Percentiles rank a stretch among this genome's conserved stretches.
Evolutionary conservation across 345 rosid species (phyloP).

Genomic region (Citrus trifoliata): DNA sequence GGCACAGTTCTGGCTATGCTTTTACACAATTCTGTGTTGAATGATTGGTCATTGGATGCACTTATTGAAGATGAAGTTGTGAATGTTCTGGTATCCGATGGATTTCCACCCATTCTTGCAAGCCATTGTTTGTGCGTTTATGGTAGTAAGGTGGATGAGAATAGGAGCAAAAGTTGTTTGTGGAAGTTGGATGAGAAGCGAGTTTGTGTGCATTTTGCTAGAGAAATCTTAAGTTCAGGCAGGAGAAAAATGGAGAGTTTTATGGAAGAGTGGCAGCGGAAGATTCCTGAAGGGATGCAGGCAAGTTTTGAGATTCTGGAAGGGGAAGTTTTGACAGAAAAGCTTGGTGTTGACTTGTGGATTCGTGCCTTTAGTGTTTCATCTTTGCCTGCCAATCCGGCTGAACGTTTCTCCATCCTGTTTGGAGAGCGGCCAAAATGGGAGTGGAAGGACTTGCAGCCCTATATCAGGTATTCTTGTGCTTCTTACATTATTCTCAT

Average conservation of each 20-base stretch:
- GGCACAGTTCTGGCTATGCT: slow-evolving; percentile 64
- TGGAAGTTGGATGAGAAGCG: slow-evolving; percentile 73
- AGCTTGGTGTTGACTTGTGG: slow-evolving; percentile 72
- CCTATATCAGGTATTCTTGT: slow-evolving; percentile 65
- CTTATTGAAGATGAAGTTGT: slow-evolving; percentile 65
- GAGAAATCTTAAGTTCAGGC: slow-evolving; percentile 53
- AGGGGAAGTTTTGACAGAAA: slow-evolving; percentile 90
- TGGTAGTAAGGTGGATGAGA: slow-evolving; percentile 44
- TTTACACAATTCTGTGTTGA: slow-evolving; percentile 57
- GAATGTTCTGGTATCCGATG: slow-evolving; percentile 55
- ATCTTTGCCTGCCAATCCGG: slow-evolving; percentile 69
- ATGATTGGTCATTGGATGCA: slow-evolving; percentile 63
- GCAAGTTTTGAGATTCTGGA: slow-evolving; percentile 70
- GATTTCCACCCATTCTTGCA: slow-evolving; percentile 52
- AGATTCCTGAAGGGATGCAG: slow-evolving; percentile 67
- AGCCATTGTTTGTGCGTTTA: slow-evolving; percentile 60
- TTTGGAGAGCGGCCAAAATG: slow-evolving; percentile 74
- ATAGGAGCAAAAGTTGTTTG: slow-evolving; percentile 15
- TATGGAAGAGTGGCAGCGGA: slow-evolving; percentile 63
- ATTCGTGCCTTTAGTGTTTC: slow-evolving; percentile 60
- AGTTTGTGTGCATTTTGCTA: slow-evolving; percentile 76
- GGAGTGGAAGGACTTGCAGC: slow-evolving; percentile 90
- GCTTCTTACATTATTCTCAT: neutral
- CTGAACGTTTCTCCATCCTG: slow-evolving; percentile 64
- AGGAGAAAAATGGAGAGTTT: slow-evolving; percentile 64